Evolutionary conservation across 257 asterid genomes (phyloP).

Genomic region (Linaria vulgaris): DNA sequence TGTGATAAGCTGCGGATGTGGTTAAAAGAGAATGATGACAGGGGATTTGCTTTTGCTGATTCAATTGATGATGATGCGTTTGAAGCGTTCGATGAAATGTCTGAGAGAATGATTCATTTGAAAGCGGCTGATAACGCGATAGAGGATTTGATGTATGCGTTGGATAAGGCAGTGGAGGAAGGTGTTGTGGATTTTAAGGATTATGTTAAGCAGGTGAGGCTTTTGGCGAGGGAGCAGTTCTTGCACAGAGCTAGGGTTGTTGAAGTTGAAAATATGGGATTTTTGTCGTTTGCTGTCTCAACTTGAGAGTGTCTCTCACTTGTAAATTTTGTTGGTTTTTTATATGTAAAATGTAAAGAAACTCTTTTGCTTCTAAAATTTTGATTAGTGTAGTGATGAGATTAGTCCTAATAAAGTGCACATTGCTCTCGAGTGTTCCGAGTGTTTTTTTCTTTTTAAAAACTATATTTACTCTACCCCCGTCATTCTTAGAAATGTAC

Average conservation of each 20-base stretch:
- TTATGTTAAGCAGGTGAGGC: slow-evolving; percentile 52
- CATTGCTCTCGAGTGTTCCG: no score
- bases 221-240: slow-evolving; percentile 55
- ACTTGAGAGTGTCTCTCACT: no score
- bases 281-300: neutral
- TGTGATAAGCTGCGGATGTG: slow-evolving; percentile 47
- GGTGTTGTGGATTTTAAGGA: slow-evolving; percentile 34
- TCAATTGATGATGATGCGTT: slow-evolving; percentile 48
- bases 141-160: slow-evolving; percentile 47
- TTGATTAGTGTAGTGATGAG: no score
- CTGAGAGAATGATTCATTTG: slow-evolving; percentile 31
- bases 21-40: slow-evolving; percentile 34
- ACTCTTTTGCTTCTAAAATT: no score
- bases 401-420: no score
- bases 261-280: slow-evolving; percentile 17
- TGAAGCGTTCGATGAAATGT: slow-evolving; percentile 40
- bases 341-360: no score
- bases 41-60: slow-evolving; percentile 2
- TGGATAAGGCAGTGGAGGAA: slow-evolving; percentile 40
- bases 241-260: slow-evolving; percentile 27
- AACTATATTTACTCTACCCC: no score
- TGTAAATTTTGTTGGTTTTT: no score
- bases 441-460: no score
- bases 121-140: slow-evolving; percentile 42
- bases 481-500: no score